phyloP scores from a whole-genome alignment of 2,329 filamentous ascomycete species.

The Zymoseptoria tritici region DNA sequence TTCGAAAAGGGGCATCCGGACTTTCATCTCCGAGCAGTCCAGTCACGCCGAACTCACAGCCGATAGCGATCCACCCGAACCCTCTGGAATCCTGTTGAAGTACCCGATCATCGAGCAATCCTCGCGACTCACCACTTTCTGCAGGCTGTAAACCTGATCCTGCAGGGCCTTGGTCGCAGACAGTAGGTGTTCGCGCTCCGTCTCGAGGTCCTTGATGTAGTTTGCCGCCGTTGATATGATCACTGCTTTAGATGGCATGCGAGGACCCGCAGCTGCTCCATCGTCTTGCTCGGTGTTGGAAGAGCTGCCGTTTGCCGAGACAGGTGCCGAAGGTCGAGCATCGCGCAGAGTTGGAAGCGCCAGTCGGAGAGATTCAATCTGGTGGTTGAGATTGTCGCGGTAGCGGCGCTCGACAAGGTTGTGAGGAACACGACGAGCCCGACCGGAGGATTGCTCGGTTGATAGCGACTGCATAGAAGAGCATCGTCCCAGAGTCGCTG shows the following conservation, averaged over 20 bases:
- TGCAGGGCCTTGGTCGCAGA: constrained; percentile 35
- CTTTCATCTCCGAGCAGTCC: neutral
- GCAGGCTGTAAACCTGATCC: constrained; percentile 35
- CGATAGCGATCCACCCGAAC: neutral
- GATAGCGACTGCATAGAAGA: neutral
- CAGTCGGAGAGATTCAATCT: constrained; percentile 35
- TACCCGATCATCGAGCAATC: constrained; percentile 28
- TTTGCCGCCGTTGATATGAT: constrained; percentile 40
- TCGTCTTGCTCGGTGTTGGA: neutral
- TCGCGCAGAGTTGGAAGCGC: constrained; percentile 14
- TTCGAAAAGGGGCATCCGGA: neutral
- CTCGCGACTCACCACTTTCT: constrained; percentile 40
- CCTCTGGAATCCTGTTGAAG: constrained; percentile 1
- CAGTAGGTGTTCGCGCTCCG: constrained; percentile 33
- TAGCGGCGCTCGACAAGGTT: constrained; percentile 43
- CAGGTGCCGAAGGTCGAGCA: constrained; percentile 6
- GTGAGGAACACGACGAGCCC: constrained; percentile 24
- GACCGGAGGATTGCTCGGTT: neutral
- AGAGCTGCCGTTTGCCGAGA: constrained; percentile 6
- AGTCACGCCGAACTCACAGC: neutral
- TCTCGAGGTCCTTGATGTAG: constrained; percentile 41
- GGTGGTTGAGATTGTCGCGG: constrained; percentile 40
- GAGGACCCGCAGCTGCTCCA: constrained; percentile 3
- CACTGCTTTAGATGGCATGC: constrained; percentile 36
- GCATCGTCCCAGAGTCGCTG: neutral